Base-by-base conservation (phyloP, 352 stramenopile genomes). In the Globisporangium recalcitrans region DNA sequence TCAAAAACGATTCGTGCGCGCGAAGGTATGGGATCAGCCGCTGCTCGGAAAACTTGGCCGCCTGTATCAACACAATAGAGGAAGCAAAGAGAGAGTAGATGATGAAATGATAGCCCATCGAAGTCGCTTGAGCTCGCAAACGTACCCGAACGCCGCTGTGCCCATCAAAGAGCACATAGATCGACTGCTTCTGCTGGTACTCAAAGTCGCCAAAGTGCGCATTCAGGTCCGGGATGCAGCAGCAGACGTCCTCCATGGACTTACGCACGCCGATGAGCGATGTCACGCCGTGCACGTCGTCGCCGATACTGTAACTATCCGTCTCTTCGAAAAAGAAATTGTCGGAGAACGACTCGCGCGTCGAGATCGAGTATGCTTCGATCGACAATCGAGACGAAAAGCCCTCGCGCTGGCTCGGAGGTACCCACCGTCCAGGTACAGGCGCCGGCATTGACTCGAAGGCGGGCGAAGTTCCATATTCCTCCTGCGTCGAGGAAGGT, bases 161-260 rank as follows among this genome's bases (percentile, higher is more conserved):
- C 3, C 86, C 86, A 63, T 95, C 86, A 73, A 93, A 95, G 46
- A 95, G 68, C 24, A 83, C 82, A 60, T 93, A 95, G 49, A 93
- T 71, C 22, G 84, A 78, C 53, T 93, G 83, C 48, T 75, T 81
- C 6, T 74, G 58, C 19, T 80, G 64, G 52, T 74, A 81, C 49
- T 77, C 64, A 7, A 57, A 57, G 29, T 73, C 70, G 46, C 69
- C 51, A 19, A 87, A 64, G 13, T 81, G 71, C 29, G 75, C 58
- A 22, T 87, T 91, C 31, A 93, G 62, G 38, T 93, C 77, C 5
- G 86, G 84, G 14, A 91, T 80, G 60, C 82, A 92, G 64, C 80
- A 89, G 62, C 83, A 92, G 54, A 95, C 78, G 52, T 95, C 86
- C 60, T 95, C 86, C 64, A 93, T 85, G 8, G 67, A 72, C 47